A percentile compares a stretch with the other conserved stretches of the same genome.
These are phyloP conservation scores for Cavenderia fasciculata DNA, from an alignment of 78 protist species.

Conservation along the genomic window DNA sequence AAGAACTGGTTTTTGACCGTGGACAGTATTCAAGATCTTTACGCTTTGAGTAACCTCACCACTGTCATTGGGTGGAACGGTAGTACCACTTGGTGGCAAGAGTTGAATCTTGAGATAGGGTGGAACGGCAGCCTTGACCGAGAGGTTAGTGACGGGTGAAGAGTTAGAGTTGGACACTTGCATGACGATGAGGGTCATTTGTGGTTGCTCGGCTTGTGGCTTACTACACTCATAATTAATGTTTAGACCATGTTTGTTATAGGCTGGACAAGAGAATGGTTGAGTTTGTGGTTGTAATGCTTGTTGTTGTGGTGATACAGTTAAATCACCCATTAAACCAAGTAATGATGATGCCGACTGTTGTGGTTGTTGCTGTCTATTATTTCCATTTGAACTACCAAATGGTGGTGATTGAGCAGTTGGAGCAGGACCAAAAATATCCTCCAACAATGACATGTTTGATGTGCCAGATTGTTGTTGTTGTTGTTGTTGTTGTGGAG, in stretches of 20 bases:
- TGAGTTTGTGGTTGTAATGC: not conserved
- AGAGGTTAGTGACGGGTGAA: constrained; percentile 65
- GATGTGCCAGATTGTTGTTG: not conserved
- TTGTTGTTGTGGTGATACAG: not conserved
- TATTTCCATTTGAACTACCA: not conserved
- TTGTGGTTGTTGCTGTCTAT: constrained; percentile 1
- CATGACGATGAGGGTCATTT: constrained; percentile 42
- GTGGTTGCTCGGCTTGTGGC: constrained; percentile 39
- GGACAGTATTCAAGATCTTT: constrained; percentile 56
- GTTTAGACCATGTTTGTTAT: constrained; percentile 67
- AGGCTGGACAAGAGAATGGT: constrained; percentile 25
- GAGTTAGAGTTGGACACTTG: constrained; percentile 45
- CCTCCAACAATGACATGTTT: constrained; percentile 42
- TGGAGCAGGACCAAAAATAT: constrained; percentile 67
- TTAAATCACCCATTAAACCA: constrained; percentile 37
- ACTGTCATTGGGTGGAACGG: constrained; percentile 34
- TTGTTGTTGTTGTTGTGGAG: not conserved
- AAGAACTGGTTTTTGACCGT: constrained; percentile 77
- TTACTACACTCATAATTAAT: constrained; percentile 45
- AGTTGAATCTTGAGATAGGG: constrained; percentile 78
- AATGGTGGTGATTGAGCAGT: no score
- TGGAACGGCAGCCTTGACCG: constrained; percentile 89
- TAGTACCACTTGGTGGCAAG: constrained; percentile 52
- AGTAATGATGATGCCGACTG: not conserved
- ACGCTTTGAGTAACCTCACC: constrained; percentile 59